These are phyloP conservation scores for Metschnikowia bowlesiae DNA, from an alignment of 805 yeast genomes.

Conservation along the genomic window DNA sequence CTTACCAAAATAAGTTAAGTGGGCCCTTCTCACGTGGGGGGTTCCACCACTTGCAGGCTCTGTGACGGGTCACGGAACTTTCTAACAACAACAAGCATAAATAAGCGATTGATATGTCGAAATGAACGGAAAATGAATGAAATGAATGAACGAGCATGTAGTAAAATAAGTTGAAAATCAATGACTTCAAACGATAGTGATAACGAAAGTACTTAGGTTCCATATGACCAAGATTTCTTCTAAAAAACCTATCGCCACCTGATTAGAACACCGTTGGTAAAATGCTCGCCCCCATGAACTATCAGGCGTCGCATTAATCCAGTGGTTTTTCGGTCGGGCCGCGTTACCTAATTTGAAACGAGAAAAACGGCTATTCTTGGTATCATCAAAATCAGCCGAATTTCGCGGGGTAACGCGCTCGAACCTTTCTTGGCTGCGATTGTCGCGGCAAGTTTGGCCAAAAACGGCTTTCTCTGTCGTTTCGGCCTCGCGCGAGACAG, in stretches of 20 bases:
- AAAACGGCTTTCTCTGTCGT: neutral
- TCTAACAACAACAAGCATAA: neutral
- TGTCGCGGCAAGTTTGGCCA: neutral
- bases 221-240: too few species aligned
- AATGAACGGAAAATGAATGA: neutral
- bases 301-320: too few species aligned
- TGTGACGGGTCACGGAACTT: neutral
- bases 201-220: too few species aligned
- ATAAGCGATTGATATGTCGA: neutral
- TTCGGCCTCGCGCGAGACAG: neutral
- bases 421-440: neutral
- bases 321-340: too few species aligned
- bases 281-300: too few species aligned
- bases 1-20: conserved; percentile 1
- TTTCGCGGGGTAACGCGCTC: conserved; percentile 1
- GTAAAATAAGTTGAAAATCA: too few species aligned
- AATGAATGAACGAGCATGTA: neutral
- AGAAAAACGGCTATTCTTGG: neutral
- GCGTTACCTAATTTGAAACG: neutral
- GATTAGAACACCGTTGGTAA: too few species aligned
- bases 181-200: too few species aligned
- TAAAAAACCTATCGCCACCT: too few species aligned
- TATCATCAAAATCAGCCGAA: neutral
- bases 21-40: neutral
- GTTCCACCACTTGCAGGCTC: neutral